Evolutionary conservation across 1,284 basidiomycete species (phyloP).

Genomic region (Apiotrichum siamense): DNA sequence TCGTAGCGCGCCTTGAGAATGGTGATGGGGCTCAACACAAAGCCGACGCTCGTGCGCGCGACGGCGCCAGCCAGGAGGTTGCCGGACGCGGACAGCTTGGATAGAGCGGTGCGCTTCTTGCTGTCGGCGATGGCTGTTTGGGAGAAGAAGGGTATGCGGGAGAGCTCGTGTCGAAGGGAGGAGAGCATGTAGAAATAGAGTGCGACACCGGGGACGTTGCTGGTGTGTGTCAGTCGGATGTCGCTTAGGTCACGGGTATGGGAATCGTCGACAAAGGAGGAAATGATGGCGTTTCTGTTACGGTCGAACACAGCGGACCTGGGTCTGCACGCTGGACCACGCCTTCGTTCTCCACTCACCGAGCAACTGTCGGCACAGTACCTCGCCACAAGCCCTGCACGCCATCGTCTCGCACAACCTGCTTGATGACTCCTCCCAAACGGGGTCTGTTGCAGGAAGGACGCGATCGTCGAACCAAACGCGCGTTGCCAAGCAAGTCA

Average conservation of each 20-base stretch:
- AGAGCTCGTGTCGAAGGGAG: slow-evolving; percentile 62
- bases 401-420: slow-evolving; percentile 48
- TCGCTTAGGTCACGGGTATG: no score
- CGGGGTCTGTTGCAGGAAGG: slow-evolving; percentile 18
- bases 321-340: neutral
- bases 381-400: slow-evolving; percentile 62
- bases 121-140: slow-evolving; percentile 26
- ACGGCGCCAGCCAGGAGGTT: slow-evolving; percentile 87
- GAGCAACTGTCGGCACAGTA: slow-evolving; percentile 68
- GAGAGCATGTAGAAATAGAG: slow-evolving; percentile 84
- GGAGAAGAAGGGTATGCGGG: slow-evolving; percentile 31
- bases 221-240: slow-evolving; percentile 48
- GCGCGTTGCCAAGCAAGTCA: no score
- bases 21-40: slow-evolving; percentile 86
- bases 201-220: slow-evolving; percentile 89
- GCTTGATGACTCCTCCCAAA: slow-evolving; percentile 24
- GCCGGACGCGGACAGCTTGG: slow-evolving; percentile 69
- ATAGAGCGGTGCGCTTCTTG: slow-evolving; percentile 51
- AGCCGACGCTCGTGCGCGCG: slow-evolving; percentile 76
- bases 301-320: neutral
- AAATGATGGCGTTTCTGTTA: neutral
- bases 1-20: slow-evolving; percentile 93
- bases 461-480: neutral
- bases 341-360: slow-evolving; percentile 49
- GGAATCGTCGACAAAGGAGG: neutral